phyloP scores from a whole-genome alignment of 2,329 filamentous ascomycete species.

The Cordyceps farinosa region DNA sequence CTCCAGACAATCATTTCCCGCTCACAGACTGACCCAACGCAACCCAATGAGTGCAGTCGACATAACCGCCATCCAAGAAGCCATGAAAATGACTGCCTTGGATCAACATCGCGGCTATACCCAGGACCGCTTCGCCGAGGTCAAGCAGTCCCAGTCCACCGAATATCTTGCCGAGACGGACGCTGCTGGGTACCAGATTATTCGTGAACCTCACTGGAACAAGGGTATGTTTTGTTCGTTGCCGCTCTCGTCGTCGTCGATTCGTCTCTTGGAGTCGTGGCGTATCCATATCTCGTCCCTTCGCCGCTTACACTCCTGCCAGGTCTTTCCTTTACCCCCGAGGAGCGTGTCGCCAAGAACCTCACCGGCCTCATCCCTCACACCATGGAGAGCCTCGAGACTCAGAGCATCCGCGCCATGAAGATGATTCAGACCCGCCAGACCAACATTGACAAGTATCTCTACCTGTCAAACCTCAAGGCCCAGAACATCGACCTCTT shows the following conservation, averaged over 20 bases:
- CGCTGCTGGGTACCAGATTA: constrained; percentile 58
- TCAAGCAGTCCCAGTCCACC: constrained; percentile 51
- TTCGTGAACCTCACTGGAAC: constrained; percentile 62
- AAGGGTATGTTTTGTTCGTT: constrained; percentile 48
- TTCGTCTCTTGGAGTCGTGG: background rate
- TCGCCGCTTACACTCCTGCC: constrained; percentile 20
- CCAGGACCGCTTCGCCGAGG: constrained; percentile 52
- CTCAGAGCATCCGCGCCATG: constrained; percentile 64
- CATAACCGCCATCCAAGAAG: constrained; percentile 53
- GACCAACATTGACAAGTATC: constrained; percentile 75
- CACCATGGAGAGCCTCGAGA: constrained; percentile 57
- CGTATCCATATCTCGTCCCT: background rate
- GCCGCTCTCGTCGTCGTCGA: constrained; percentile 1
- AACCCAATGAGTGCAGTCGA: constrained; percentile 58
- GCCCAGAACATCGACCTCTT: constrained; percentile 76
- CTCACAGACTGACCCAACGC: constrained; percentile 47
- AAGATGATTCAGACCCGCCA: constrained; percentile 68
- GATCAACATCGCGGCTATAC: constrained; percentile 59
- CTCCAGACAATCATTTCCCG: constrained; percentile 47
- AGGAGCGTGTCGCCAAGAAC: constrained; percentile 61
- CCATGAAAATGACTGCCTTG: constrained; percentile 58
- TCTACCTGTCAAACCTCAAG: constrained; percentile 75
- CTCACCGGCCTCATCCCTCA: constrained; percentile 64
- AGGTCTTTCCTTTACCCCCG: constrained; percentile 63
- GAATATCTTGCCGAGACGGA: constrained; percentile 50